Base-by-base conservation (phyloP, 1,284 basidiomycete genomes). In the Anthracocystis setariae region DNA sequence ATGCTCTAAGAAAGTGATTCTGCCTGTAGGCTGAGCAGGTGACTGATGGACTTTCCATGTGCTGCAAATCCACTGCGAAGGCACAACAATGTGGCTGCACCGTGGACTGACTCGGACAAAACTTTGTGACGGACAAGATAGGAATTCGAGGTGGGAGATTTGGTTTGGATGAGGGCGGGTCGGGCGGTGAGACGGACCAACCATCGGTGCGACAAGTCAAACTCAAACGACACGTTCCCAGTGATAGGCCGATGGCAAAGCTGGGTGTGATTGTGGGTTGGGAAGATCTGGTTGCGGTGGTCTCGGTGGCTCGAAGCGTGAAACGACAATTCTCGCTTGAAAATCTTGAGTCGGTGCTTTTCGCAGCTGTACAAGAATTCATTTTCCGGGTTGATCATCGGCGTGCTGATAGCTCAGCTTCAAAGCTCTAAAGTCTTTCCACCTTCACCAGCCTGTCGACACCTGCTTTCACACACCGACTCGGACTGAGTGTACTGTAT, bases 161-260 rank as follows among this genome's bases (percentile, higher is more conserved):
- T 47, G 47, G 27, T 32, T 58, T 27, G 43, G 46, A 27, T 39
- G 43, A n/a, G 27, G n/a, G n/a, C 47, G 18, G 45, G 25, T 43
- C 33, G 20, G 25, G 43, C 29, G 45, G 25, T 43, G 24, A 17
- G 25, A 45, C 32, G 15, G 23, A 37, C 55, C 55, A 65, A 65
- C 62, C 62, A 65, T 18, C 24, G 46, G 46, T 29, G 46, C 27
- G 42, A 53, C 20, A 58, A 32, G 39, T 50, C 29, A 52, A 63
- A 20, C 51, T 44, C 33, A 13, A 43, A 43, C 23, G 62, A 65
- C 62, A 65, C 62, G 62, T 65, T 65, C 49, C 51, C 25, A 53
- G 42, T 48, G 50, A 60, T 53, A 60, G 57, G 57, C 49, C 57
- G 57, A 43, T 23, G 39, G 38, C 15, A 60, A 60, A 60, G 57